A percentile compares a stretch with the other conserved stretches of the same genome.
Conservation (phyloP, 805 yeast genomes). For the Candida anglica region DNA sequence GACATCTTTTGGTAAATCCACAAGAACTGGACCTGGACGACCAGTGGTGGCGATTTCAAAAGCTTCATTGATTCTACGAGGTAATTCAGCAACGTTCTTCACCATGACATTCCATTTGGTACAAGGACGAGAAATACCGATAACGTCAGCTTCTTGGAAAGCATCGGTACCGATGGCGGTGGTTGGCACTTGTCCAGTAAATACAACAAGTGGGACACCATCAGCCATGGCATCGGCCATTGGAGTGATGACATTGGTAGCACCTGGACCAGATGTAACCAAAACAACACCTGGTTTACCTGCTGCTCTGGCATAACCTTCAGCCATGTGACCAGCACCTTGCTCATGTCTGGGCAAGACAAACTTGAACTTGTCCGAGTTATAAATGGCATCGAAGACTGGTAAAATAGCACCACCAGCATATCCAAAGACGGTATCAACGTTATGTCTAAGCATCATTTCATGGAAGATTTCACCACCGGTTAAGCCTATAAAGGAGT, state of each 20-base stretch:
- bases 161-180: slow-evolving; percentile 97
- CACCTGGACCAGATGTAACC: slow-evolving; percentile 99
- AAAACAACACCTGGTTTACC: slow-evolving; percentile 98
- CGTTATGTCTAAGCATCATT: slow-evolving; percentile 96
- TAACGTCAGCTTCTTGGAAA: slow-evolving; percentile 98
- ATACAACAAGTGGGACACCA: slow-evolving; percentile 95
- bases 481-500: slow-evolving; percentile 89
- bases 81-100: slow-evolving; percentile 88
- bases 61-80: slow-evolving; percentile 94
- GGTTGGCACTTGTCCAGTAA: slow-evolving; percentile 97
- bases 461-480: slow-evolving; percentile 99
- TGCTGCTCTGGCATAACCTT: slow-evolving; percentile 92
- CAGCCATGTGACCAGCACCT: slow-evolving; percentile 99
- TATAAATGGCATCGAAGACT: slow-evolving; percentile 94
- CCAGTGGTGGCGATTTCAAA: slow-evolving; percentile 95
- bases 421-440: slow-evolving; percentile 94
- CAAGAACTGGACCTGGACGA: slow-evolving; percentile 97
- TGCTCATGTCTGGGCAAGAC: slow-evolving; percentile 96
- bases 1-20: slow-evolving; percentile 96
- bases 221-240: slow-evolving; percentile 97
- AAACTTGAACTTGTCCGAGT: slow-evolving; percentile 83
- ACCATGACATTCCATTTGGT: slow-evolving; percentile 99
- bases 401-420: slow-evolving; percentile 99
- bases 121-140: slow-evolving; percentile 95
- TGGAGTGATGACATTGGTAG: slow-evolving; percentile 97